phyloP scores from a whole-genome alignment of 1,139 yeast species.

The Hyphopichia burtonii region DNA sequence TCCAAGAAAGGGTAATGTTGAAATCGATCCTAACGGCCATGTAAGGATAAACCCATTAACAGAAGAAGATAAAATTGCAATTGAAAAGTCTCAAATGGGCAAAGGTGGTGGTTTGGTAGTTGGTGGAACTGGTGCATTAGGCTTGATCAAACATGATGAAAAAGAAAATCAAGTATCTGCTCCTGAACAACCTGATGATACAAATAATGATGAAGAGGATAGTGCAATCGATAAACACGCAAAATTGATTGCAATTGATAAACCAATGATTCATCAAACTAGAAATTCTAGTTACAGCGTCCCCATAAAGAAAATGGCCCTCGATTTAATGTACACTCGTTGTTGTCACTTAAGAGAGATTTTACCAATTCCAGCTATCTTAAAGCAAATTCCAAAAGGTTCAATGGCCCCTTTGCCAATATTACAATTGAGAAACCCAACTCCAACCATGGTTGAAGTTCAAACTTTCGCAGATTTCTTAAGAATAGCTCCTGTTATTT shows the following conservation, averaged over 20 bases:
- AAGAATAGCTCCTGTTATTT: conserved; percentile 68
- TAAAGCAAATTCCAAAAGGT: conserved; percentile 72
- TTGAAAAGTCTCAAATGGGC: conserved; percentile 47
- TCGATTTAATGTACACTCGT: conserved; percentile 75
- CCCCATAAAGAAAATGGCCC: conserved; percentile 47
- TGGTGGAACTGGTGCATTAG: conserved; percentile 73
- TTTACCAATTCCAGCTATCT: conserved; percentile 86
- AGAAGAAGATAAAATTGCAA: conserved; percentile 53
- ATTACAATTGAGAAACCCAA: conserved; percentile 65
- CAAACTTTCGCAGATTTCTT: conserved; percentile 74
- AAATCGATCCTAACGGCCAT: conserved; percentile 57
- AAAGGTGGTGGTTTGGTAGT: conserved; percentile 74
- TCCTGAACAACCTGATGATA: conserved; percentile 9
- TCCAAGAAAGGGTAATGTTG: conserved; percentile 74
- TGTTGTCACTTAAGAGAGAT: conserved; percentile 93
- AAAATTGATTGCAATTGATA: conserved; percentile 43
- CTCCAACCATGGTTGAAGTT: conserved; percentile 72
- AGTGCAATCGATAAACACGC: conserved; percentile 44
- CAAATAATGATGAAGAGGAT: conserved; percentile 29
- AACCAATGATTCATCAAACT: conserved; percentile 41
- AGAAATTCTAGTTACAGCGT: conserved; percentile 24
- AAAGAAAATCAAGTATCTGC: conserved; percentile 5
- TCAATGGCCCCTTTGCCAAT: conserved; percentile 67
- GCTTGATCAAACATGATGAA: conserved; percentile 22
- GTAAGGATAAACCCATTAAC: conserved; percentile 60